Evolutionary conservation across 768 basidiomycete species (phyloP).

Genomic region (Tulasnella calospora): DNA sequence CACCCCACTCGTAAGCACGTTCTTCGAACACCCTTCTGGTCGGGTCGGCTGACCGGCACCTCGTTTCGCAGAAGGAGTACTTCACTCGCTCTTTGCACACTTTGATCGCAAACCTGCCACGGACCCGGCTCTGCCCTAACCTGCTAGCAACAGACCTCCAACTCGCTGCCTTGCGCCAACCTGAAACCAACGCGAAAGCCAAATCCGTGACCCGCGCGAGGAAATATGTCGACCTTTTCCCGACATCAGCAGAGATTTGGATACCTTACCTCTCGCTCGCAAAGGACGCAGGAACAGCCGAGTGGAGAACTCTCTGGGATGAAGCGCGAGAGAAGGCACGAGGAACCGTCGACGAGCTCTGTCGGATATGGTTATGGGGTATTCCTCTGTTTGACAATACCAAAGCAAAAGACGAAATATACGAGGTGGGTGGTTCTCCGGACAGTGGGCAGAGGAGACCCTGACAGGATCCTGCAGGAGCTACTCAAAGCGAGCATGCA

Average conservation of each 20-base stretch:
- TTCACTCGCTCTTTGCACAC: constrained; percentile 24
- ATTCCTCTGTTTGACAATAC: constrained; percentile 32
- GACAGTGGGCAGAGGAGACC: neutral
- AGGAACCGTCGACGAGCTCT: constrained; percentile 33
- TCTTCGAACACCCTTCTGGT: neutral
- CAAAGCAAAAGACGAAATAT: constrained; percentile 29
- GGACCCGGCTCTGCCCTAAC: constrained; percentile 7
- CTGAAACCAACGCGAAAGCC: constrained; percentile 8
- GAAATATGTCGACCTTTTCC: constrained; percentile 45
- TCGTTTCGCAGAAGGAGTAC: constrained; percentile 17
- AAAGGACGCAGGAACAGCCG: constrained; percentile 31
- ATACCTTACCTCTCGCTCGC: constrained; percentile 50
- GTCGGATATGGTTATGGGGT: constrained; percentile 56
- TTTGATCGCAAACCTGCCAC: constrained; percentile 14
- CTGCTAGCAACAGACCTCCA: constrained; percentile 30
- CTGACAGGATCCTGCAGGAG: constrained; percentile 34
- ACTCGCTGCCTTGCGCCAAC: constrained; percentile 28
- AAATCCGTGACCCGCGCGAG: constrained; percentile 43
- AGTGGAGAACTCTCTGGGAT: constrained; percentile 39
- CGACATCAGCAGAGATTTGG: constrained; percentile 48
- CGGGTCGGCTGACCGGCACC: neutral
- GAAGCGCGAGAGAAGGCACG: constrained; percentile 44
- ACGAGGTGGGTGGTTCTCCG: constrained; percentile 24
- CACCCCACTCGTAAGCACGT: constrained; percentile 36
- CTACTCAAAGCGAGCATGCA: constrained; percentile 48